A percentile compares a stretch with the other conserved stretches of the same genome.
These are phyloP conservation scores for Ensete glaucum DNA, from an alignment of 176 grass and related monocot genomes.

Conservation along the genomic window DNA sequence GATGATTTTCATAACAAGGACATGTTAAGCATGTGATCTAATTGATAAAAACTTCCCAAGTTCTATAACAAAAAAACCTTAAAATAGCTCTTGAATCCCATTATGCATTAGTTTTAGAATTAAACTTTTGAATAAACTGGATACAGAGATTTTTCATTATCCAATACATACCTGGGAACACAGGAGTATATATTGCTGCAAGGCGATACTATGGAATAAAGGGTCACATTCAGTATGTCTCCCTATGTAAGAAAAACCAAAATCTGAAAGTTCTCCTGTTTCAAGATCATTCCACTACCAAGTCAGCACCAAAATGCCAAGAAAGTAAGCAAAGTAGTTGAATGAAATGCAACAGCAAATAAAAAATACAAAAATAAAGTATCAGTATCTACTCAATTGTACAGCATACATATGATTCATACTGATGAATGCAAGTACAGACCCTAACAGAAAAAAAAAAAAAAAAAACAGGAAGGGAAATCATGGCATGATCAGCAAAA, in stretches of 20 bases:
- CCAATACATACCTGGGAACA: conserved; percentile 52
- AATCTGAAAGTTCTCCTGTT: conserved; percentile 43
- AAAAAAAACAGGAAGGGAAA: no score
- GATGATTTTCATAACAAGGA: no score
- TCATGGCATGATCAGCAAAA: no score
- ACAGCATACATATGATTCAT: neutral
- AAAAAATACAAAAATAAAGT: neutral
- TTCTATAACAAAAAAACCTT: no score
- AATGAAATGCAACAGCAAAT: neutral
- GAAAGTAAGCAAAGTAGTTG: conserved; percentile 9
- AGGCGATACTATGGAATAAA: conserved; percentile 63
- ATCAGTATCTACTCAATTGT: neutral
- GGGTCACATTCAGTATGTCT: conserved; percentile 52
- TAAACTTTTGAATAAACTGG: no score
- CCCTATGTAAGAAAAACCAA: conserved; percentile 52
- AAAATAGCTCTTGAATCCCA: no score
- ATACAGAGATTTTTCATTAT: neutral
- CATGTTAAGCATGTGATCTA: no score
- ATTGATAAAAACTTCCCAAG: no score
- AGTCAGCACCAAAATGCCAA: neutral
- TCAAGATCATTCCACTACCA: conserved; percentile 16
- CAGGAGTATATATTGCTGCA: conserved; percentile 90
- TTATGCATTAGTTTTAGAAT: no score
- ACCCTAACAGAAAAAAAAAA: no score
- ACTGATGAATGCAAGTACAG: no score